phyloP scores from a whole-genome alignment of 352 stramenopile species.

The Pythium brassicae region DNA sequence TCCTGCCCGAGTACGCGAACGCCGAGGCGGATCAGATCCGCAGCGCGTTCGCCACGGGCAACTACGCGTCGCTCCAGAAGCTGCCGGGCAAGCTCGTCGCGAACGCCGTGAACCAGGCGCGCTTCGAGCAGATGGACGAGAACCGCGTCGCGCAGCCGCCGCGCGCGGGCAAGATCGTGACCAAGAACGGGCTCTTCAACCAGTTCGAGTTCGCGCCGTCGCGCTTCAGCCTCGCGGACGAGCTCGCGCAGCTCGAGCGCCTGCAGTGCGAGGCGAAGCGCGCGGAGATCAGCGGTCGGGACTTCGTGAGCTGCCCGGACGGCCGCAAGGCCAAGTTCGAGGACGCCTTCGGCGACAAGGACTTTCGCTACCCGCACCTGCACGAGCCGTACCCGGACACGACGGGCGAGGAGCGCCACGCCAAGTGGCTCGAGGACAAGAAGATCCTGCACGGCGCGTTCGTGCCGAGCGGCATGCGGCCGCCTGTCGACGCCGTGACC shows the following conservation, averaged over 20 bases:
- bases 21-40: conserved; percentile 71
- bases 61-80: conserved; percentile 67
- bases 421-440: conserved; percentile 62
- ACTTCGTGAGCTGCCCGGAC: conserved; percentile 57
- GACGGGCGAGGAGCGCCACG: conserved; percentile 46
- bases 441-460: conserved; percentile 71
- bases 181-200: conserved; percentile 70
- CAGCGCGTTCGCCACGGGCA: conserved; percentile 59
- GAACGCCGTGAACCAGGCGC: conserved; percentile 59
- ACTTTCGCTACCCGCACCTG: conserved; percentile 66
- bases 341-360: conserved; percentile 55
- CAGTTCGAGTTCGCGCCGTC: conserved; percentile 77
- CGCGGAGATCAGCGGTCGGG: conserved; percentile 57
- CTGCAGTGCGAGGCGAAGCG: conserved; percentile 66
- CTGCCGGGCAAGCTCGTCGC: conserved; percentile 45
- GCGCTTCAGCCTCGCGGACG: conserved; percentile 54
- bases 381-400: conserved; percentile 59
- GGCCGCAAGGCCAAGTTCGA: conserved; percentile 63
- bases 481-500: conserved; percentile 53
- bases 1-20: conserved; percentile 79
- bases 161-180: conserved; percentile 40
- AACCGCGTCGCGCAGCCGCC: conserved; percentile 46
- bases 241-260: conserved; percentile 61
- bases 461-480: conserved; percentile 49
- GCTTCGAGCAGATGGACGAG: conserved; percentile 75